Conservation (phyloP, 768 basidiomycete genomes). For the Trametes cinnabarina region DNA sequence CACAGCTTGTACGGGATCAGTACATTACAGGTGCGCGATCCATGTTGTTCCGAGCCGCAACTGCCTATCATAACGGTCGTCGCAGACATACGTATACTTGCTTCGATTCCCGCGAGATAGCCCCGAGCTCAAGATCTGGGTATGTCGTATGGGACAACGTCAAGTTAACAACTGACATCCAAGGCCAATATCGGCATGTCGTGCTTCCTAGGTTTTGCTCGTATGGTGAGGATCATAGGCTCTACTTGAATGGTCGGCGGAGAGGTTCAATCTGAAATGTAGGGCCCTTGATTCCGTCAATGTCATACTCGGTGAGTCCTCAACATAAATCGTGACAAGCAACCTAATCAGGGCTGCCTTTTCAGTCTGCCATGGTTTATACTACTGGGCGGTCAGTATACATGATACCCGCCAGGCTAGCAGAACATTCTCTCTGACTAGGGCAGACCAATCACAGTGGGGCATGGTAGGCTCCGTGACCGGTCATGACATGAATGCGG, state of each 20-base stretch:
- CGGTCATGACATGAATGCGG: neutral
- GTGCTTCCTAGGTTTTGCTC: neutral
- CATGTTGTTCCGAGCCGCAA: neutral
- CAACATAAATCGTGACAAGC: neutral
- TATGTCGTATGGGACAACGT: neutral
- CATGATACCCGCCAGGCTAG: no score
- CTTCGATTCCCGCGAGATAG: slow-evolving; percentile 21
- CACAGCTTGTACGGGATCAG: slow-evolving; percentile 19
- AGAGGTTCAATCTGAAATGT: neutral
- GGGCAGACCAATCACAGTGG: slow-evolving; percentile 11
- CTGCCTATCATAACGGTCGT: neutral
- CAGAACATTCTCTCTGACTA: no score
- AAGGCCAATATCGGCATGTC: neutral
- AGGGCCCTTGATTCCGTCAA: slow-evolving; percentile 17
- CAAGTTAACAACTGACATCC: no score
- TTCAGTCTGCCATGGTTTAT: slow-evolving; percentile 15
- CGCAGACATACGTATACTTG: slow-evolving; percentile 20
- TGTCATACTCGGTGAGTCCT: slow-evolving; percentile 10
- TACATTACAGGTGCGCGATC: slow-evolving; percentile 14
- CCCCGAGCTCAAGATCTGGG: slow-evolving; percentile 20
- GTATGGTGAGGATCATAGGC: slow-evolving; percentile 12
- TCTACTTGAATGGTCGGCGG: no score
- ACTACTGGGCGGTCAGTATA: slow-evolving; percentile 17
- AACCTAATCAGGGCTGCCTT: neutral
- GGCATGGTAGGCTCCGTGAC: slow-evolving; percentile 4